Percentiles rank a stretch among this genome's conserved stretches.
Conservation (phyloP, 2,329 filamentous ascomycete species). For the Grosmannia serpens region DNA sequence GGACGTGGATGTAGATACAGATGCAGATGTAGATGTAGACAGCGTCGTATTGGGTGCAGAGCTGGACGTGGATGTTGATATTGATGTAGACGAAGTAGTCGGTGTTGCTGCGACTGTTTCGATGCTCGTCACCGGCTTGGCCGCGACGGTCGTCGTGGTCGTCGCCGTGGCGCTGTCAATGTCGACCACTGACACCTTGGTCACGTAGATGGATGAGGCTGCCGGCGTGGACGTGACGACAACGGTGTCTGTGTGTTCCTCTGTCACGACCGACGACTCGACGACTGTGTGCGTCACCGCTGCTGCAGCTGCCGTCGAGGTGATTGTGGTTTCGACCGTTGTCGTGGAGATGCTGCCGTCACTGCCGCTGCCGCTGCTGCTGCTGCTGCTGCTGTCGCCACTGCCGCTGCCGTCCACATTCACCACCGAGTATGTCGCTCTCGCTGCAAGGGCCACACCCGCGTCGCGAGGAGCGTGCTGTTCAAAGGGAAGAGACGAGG, state of each 20-base stretch:
- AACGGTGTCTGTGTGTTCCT: constrained; percentile 17
- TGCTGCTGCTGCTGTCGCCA: constrained; percentile 1
- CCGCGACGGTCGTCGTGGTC: constrained; percentile 2
- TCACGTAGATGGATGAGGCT: constrained; percentile 14
- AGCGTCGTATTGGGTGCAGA: constrained; percentile 1
- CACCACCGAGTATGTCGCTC: constrained; percentile 26
- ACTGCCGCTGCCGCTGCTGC: neutral
- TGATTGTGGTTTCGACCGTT: neutral
- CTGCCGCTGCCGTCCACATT: constrained; percentile 22
- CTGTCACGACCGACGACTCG: constrained; percentile 15
- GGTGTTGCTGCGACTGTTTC: neutral
- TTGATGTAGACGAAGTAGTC: neutral
- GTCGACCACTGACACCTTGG: constrained; percentile 15
- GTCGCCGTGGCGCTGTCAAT: constrained; percentile 7
- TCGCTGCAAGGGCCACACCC: constrained; percentile 14
- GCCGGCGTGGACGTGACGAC: constrained; percentile 6
- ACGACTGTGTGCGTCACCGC: constrained; percentile 12
- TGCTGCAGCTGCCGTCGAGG: neutral
- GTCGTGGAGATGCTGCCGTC: neutral
- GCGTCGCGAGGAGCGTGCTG: constrained; percentile 6
- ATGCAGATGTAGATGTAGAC: neutral
- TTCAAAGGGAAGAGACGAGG: constrained; percentile 15
- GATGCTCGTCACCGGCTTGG: neutral
- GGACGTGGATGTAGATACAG: neutral
- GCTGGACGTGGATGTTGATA: neutral